Evolutionary conservation across 148 eudicot genomes (phyloP).

Genomic region (Heliosperma pusillum): DNA sequence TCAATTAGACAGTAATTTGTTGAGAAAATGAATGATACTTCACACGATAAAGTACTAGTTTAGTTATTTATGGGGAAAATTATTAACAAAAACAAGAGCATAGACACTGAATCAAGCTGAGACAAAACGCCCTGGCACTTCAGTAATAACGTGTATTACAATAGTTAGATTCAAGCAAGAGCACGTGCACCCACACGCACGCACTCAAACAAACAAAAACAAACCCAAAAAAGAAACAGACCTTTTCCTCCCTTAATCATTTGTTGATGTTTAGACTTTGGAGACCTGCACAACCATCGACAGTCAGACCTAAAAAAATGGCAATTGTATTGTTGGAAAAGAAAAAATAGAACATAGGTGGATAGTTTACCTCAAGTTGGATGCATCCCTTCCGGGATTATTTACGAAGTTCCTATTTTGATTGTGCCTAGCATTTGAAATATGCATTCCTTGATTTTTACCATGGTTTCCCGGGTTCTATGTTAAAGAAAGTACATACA

Average conservation of each 20-base stretch:
- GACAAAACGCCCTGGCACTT: background rate
- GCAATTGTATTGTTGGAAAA: slow-evolving; percentile 1
- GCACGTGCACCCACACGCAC: background rate
- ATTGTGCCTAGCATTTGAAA: slow-evolving; percentile 28
- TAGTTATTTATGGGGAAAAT: no score
- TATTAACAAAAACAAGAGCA: background rate
- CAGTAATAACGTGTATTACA: background rate
- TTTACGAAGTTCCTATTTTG: slow-evolving; percentile 40
- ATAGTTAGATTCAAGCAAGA: background rate
- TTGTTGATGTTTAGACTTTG: slow-evolving; percentile 31
- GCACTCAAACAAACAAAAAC: background rate
- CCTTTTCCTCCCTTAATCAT: slow-evolving; percentile 48
- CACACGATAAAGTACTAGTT: no score
- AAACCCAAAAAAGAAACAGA: slow-evolving; percentile 19
- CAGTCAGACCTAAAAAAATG: background rate
- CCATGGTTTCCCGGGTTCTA: slow-evolving; percentile 44
- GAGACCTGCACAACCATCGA: slow-evolving; percentile 35
- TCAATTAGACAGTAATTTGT: no score
- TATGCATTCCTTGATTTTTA: slow-evolving; percentile 32
- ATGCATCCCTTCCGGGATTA: slow-evolving; percentile 36
- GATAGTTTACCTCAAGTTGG: slow-evolving; percentile 43
- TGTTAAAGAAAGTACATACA: background rate
- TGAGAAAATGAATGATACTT: no score
- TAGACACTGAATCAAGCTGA: background rate
- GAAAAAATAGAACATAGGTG: background rate